These are phyloP conservation scores for Claviceps sp. DNA, from an alignment of 2,329 filamentous ascomycete species.

Conservation along the genomic window DNA sequence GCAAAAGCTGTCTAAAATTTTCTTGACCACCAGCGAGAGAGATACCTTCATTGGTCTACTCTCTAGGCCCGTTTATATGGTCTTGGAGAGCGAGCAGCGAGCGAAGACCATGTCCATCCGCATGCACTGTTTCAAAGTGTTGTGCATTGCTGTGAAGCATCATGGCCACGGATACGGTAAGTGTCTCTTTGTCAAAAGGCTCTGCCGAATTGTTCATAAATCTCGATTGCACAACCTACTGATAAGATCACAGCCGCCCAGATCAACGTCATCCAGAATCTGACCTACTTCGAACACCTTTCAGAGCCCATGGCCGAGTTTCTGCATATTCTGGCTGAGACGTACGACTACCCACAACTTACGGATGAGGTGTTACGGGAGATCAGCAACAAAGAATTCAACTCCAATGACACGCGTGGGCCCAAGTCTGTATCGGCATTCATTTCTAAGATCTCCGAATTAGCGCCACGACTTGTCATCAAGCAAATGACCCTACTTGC, in stretches of 20 bases:
- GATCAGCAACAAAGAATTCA: conserved; percentile 95
- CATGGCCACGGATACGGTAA: conserved; percentile 91
- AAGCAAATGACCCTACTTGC: conserved; percentile 95
- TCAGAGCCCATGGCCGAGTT: conserved; percentile 99
- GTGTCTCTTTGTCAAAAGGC: conserved; percentile 8
- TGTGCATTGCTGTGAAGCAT: conserved; percentile 94
- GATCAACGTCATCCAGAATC: conserved; percentile 92
- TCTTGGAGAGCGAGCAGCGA: conserved; percentile 86
- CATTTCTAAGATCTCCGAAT: conserved; percentile 81
- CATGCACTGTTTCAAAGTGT: conserved; percentile 94
- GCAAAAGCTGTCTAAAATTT: conserved; percentile 82
- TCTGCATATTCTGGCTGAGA: conserved; percentile 84
- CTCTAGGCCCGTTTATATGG: conserved; percentile 82
- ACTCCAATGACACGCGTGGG: conserved; percentile 85
- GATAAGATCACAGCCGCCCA: conserved; percentile 55
- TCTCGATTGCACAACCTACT: conserved; percentile 8
- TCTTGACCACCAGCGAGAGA: conserved; percentile 88
- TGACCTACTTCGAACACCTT: conserved; percentile 98
- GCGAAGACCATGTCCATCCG: conserved; percentile 79
- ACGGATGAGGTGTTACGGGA: conserved; percentile 89
- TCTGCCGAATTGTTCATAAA: too few relatives aligned
- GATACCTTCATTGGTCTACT: conserved; percentile 90
- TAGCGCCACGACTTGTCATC: conserved; percentile 82
- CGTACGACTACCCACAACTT: conserved; percentile 94
- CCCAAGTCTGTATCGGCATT: conserved; percentile 95